Percentiles rank a stretch among this genome's conserved stretches.
phyloP scores from a whole-genome alignment of 768 basidiomycete genomes.

The Wakefieldia striispora region DNA sequence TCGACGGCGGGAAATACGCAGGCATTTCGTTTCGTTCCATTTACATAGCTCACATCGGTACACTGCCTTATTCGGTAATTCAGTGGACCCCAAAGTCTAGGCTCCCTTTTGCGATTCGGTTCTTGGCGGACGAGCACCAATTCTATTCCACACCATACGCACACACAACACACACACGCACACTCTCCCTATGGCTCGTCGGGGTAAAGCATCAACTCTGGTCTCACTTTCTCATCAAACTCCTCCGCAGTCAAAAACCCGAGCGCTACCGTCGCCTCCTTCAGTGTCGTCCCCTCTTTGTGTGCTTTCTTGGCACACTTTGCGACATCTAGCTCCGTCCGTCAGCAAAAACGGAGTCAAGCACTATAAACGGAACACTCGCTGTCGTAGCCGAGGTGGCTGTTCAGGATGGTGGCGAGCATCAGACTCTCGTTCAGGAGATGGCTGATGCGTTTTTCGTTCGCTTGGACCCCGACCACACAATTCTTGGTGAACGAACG shows the following conservation, averaged over 20 bases:
- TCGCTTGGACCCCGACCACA: constrained; percentile 93
- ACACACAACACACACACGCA: background rate
- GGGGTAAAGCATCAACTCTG: constrained; percentile 86
- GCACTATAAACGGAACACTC: constrained; percentile 35
- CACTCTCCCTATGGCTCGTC: constrained; percentile 39
- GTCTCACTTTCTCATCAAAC: constrained; percentile 92
- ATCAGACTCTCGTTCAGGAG: constrained; percentile 94
- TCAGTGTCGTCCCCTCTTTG: constrained; percentile 94
- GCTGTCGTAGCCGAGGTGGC: constrained; percentile 96
- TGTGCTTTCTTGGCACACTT: constrained; percentile 99
- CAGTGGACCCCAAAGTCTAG: constrained; percentile 21
- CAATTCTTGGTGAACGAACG: constrained; percentile 98
- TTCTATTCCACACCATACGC: background rate
- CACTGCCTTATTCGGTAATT: constrained; percentile 30
- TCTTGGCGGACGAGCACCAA: constrained; percentile 26
- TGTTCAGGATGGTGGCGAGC: constrained; percentile 97
- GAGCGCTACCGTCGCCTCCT: constrained; percentile 88
- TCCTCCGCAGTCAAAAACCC: constrained; percentile 86
- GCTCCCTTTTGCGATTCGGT: too few relatives aligned
- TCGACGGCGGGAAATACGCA: constrained; percentile 34
- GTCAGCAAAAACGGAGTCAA: constrained; percentile 10
- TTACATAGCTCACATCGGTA: constrained; percentile 35
- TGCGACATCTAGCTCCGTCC: constrained; percentile 71
- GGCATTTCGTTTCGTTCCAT: constrained; percentile 36
- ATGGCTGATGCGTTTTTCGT: constrained; percentile 87